Conservation (phyloP, 768 basidiomycete genomes). For the Mycena galopus region DNA sequence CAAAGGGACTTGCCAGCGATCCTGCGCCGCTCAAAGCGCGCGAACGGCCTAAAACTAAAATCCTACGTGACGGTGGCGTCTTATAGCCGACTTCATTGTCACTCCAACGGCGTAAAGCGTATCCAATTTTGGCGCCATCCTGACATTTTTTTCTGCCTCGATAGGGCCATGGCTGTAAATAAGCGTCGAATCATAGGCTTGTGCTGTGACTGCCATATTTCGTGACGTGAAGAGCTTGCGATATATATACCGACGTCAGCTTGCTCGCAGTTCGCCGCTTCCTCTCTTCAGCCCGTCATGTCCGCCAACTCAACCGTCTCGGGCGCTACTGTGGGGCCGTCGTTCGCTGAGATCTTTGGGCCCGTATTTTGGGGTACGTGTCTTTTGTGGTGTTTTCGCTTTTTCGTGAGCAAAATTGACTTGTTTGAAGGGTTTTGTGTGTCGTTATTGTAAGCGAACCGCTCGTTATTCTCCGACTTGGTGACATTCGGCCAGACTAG, state of each 20-base stretch:
- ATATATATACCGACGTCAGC: neutral
- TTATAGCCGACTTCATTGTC: neutral
- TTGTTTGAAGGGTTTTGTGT: slow-evolving; percentile 27
- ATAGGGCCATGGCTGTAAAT: neutral
- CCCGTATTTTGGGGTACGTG: slow-evolving; percentile 33
- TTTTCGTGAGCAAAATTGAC: neutral
- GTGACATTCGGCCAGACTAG: slow-evolving; percentile 4
- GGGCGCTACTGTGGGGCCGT: neutral
- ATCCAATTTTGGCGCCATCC: neutral
- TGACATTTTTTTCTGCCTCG: neutral
- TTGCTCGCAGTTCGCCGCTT: neutral
- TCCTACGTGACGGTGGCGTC: slow-evolving; percentile 15
- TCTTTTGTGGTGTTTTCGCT: neutral
- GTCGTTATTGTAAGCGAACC: slow-evolving; percentile 17
- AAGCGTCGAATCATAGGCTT: neutral
- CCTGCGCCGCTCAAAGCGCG: neutral
- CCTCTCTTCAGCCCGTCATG: slow-evolving; percentile 10
- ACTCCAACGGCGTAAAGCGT: neutral
- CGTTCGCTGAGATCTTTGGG: slow-evolving; percentile 29
- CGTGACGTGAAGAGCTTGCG: slow-evolving; percentile 3
- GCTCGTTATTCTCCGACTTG: neutral
- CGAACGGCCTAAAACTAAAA: neutral
- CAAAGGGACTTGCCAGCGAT: neutral
- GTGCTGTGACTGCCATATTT: neutral
- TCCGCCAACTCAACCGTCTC: neutral